Evolutionary conservation across 1,284 basidiomycete genomes (phyloP).

Genomic region (Singerocomus inundabilis): DNA sequence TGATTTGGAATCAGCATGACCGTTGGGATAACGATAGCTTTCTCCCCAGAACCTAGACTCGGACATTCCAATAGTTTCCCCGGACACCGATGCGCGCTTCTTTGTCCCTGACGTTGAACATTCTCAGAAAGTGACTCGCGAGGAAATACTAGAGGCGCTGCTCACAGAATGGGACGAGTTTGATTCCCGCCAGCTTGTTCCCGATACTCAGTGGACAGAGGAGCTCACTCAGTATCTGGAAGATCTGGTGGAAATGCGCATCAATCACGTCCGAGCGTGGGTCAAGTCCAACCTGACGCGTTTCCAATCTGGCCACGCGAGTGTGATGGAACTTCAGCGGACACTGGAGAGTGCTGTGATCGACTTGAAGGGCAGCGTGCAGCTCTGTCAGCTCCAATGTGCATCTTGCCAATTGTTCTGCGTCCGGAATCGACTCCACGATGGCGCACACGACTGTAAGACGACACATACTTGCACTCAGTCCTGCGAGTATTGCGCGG

Average conservation of each 20-base stretch:
- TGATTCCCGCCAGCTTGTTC: conserved; percentile 31
- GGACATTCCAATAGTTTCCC: conserved; percentile 36
- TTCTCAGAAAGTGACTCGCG: conserved; percentile 19
- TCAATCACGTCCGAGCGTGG: conserved; percentile 50
- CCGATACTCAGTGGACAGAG: conserved; percentile 45
- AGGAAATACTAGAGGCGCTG: conserved; percentile 31
- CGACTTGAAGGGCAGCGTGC: conserved; percentile 44
- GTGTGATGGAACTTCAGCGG: conserved; percentile 46
- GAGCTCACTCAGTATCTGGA: conserved; percentile 41
- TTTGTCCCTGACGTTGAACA: conserved; percentile 32
- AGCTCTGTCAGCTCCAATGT: conserved; percentile 50
- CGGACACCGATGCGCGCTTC: conserved; percentile 39
- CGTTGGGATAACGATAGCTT: neutral
- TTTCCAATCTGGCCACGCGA: conserved; percentile 45
- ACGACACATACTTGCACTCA: conserved; percentile 47
- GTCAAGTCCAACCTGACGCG: conserved; percentile 45
- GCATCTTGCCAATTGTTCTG: conserved; percentile 47
- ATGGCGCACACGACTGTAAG: conserved; percentile 44
- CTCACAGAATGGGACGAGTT: conserved; percentile 35
- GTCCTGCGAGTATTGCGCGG: conserved; percentile 43
- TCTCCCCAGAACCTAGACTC: conserved; percentile 49
- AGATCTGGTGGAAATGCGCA: conserved; percentile 39
- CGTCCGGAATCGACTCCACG: conserved; percentile 44
- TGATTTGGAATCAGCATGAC: neutral
- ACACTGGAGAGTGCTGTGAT: conserved; percentile 41